A percentile compares a stretch with the other conserved stretches of the same genome.
These are phyloP conservation scores for Lanmaoa rubissima DNA, from an alignment of 768 basidiomycete genomes.

Conservation along the genomic window DNA sequence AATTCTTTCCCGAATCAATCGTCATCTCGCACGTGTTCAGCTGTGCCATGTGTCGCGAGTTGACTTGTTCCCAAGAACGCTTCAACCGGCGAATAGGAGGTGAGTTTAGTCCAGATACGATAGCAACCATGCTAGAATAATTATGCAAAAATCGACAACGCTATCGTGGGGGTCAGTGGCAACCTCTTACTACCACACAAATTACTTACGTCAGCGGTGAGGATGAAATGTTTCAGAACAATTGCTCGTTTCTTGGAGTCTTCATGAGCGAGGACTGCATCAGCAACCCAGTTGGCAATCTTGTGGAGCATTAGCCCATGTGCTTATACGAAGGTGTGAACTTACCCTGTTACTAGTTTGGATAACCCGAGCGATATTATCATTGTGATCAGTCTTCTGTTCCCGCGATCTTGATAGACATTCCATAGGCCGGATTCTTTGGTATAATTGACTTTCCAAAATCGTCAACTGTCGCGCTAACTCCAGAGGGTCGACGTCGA, in stretches of 20 bases:
- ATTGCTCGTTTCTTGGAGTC: slow-evolving; percentile 81
- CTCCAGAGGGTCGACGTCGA: slow-evolving; percentile 87
- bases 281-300: slow-evolving; percentile 94
- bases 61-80: slow-evolving; percentile 91
- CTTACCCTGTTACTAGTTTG: slow-evolving; percentile 82
- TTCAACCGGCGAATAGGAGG: slow-evolving; percentile 91
- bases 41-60: slow-evolving; percentile 65
- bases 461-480: slow-evolving; percentile 91
- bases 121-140: slow-evolving; percentile 96
- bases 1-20: slow-evolving; percentile 92
- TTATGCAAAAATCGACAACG: slow-evolving; percentile 88
- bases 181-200: background rate
- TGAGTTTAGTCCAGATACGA: slow-evolving; percentile 91
- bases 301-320: slow-evolving; percentile 29
- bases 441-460: slow-evolving; percentile 83
- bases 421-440: slow-evolving; percentile 85
- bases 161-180: slow-evolving; percentile 40
- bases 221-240: slow-evolving; percentile 87
- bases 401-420: slow-evolving; percentile 84
- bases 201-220: slow-evolving; percentile 79
- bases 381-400: slow-evolving; percentile 66
- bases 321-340: background rate
- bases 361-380: slow-evolving; percentile 86
- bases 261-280: slow-evolving; percentile 74
- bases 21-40: slow-evolving; percentile 84